Evolutionary conservation across 805 yeast genomes (phyloP).

Genomic region (Metschnikowia baotianmanensis): DNA sequence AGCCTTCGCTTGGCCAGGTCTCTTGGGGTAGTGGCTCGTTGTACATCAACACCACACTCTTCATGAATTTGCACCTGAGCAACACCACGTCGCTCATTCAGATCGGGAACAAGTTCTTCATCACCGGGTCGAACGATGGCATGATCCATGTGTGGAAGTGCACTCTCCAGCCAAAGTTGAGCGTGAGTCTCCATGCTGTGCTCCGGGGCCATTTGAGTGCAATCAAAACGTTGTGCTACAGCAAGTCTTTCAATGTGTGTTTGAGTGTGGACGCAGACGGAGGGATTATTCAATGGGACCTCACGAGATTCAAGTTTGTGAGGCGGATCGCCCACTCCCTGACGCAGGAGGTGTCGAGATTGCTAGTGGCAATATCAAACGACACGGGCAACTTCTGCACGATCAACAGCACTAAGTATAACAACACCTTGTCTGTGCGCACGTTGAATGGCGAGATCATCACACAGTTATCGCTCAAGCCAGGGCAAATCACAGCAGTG

Average conservation of each 20-base stretch:
- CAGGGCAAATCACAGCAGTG: conserved; percentile 22
- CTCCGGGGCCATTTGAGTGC: conserved; percentile 57
- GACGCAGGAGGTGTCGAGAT: conserved; percentile 21
- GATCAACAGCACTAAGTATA: conserved; percentile 21
- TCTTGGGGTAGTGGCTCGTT: conserved; percentile 29
- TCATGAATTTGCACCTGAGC: conserved; percentile 42
- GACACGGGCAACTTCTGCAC: conserved; percentile 54
- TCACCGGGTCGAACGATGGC: conserved; percentile 58
- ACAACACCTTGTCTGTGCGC: conserved; percentile 32
- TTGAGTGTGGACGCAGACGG: conserved; percentile 58
- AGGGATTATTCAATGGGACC: conserved; percentile 61
- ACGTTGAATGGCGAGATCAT: conserved; percentile 56
- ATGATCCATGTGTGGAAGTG: conserved; percentile 59
- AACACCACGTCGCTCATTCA: conserved; percentile 40
- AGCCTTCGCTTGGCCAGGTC: conserved; percentile 20
- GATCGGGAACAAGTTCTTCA: conserved; percentile 40
- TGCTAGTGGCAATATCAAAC: conserved; percentile 46
- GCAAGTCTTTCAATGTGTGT: conserved; percentile 53
- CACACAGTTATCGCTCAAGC: conserved; percentile 19
- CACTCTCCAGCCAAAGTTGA: conserved; percentile 23
- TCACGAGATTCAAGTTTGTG: conserved; percentile 49
- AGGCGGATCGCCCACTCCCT: conserved; percentile 29
- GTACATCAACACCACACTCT: conserved; percentile 41
- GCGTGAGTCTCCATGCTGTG: conserved; percentile 42
- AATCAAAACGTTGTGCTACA: conserved; percentile 46